A percentile compares a stretch with the other conserved stretches of the same genome.
These are phyloP conservation scores for Haplographium delicatum DNA, from an alignment of 495 filamentous ascomycete species.

Conservation along the genomic window DNA sequence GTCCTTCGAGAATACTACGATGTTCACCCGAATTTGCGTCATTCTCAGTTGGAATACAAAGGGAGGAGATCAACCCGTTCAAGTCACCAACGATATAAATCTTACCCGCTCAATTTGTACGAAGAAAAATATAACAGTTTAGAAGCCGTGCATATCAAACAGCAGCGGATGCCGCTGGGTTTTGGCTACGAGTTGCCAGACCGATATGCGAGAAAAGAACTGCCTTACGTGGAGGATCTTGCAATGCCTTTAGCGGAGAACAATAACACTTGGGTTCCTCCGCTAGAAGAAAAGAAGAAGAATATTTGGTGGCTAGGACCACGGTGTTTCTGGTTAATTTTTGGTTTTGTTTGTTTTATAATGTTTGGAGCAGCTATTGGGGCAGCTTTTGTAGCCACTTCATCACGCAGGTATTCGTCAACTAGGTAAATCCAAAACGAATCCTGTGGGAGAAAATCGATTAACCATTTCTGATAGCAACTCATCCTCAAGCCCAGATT, in stretches of 20 bases:
- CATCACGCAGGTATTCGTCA: background rate
- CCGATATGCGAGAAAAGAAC: slow-evolving; percentile 1
- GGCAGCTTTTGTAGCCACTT: background rate
- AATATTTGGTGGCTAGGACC: slow-evolving; percentile 1
- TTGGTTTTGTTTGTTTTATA: background rate
- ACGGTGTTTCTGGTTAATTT: background rate
- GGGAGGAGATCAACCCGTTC: background rate
- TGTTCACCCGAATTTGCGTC: slow-evolving; percentile 1
- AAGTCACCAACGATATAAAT: too few species aligned
- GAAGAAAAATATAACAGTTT: too few species aligned
- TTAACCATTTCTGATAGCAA: background rate
- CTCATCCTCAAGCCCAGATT: background rate
- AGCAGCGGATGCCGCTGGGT: background rate
- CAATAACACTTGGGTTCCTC: slow-evolving; percentile 2
- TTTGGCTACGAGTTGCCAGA: slow-evolving; percentile 5
- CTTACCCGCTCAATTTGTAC: too few species aligned
- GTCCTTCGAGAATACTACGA: background rate
- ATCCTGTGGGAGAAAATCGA: background rate
- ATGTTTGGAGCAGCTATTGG: background rate
- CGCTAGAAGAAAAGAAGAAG: background rate
- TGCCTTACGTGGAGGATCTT: background rate
- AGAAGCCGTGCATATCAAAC: background rate
- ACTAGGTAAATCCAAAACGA: background rate
- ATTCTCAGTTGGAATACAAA: background rate
- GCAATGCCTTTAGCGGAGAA: background rate